These are phyloP conservation scores for Hypoxylon sp. DNA, from an alignment of 2,329 filamentous ascomycete species.

Conservation along the genomic window DNA sequence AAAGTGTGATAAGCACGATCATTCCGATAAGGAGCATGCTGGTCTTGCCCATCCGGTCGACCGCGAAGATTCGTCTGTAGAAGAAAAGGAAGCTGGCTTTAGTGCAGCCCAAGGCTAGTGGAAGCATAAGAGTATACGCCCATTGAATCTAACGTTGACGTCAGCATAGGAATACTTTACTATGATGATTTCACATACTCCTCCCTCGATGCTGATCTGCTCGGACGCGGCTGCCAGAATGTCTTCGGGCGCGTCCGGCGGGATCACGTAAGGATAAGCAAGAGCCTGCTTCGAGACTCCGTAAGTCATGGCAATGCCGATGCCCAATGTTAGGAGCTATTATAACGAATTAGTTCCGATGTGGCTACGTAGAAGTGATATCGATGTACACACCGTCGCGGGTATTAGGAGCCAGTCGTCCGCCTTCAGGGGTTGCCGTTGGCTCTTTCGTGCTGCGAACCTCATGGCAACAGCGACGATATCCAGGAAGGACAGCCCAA, in stretches of 20 bases:
- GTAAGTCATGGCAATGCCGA: conserved; percentile 27
- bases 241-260: not conserved
- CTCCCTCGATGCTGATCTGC: conserved; percentile 19
- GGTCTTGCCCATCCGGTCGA: conserved; percentile 1
- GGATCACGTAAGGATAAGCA: conserved; percentile 14
- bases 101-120: conserved; percentile 28
- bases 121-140: conserved; percentile 27
- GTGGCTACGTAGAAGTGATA: conserved; percentile 31
- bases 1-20: conserved; percentile 21
- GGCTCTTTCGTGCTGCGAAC: conserved; percentile 21
- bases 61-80: conserved; percentile 36
- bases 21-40: conserved; percentile 25
- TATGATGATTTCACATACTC: not conserved
- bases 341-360: not conserved
- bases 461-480: conserved; percentile 19
- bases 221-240: conserved; percentile 9
- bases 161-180: not conserved
- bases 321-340: conserved; percentile 24
- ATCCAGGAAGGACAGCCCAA: conserved; percentile 23
- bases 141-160: conserved; percentile 15
- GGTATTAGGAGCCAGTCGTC: conserved; percentile 40
- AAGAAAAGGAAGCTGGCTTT: conserved; percentile 38
- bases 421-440: conserved; percentile 20
- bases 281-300: conserved; percentile 30
- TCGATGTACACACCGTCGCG: conserved; percentile 30